Percentiles rank a stretch among this genome's conserved stretches.
phyloP scores from a whole-genome alignment of 257 asterid genomes.

The Gardenia jasminoides region DNA sequence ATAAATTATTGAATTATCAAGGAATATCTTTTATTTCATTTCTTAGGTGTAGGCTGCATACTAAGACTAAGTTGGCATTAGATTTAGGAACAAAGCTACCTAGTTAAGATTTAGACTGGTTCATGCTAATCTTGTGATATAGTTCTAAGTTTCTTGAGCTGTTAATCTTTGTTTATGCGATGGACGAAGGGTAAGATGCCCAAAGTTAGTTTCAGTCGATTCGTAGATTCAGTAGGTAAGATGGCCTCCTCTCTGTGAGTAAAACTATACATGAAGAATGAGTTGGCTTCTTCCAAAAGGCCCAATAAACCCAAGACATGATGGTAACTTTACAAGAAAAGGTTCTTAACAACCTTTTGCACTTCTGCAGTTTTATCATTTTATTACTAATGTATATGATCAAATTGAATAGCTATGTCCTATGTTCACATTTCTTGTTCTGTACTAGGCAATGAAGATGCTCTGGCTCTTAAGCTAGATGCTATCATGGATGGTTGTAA shows the following conservation, averaged over 20 bases:
- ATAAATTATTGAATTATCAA: too few relatives aligned
- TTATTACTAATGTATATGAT: background rate
- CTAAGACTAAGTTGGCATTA: background rate
- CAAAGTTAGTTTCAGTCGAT: background rate
- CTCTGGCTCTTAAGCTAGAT: slow-evolving; percentile 16
- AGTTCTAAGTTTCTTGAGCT: background rate
- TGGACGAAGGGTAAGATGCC: background rate
- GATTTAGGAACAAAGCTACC: background rate
- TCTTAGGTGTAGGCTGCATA: too few relatives aligned
- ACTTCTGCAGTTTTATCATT: background rate
- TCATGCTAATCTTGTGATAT: background rate
- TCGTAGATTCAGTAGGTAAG: background rate
- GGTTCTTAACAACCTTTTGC: background rate
- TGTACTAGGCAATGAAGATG: slow-evolving; percentile 21
- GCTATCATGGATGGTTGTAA: slow-evolving; percentile 18
- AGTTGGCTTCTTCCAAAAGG: background rate
- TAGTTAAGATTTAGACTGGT: background rate
- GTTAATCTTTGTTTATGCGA: background rate
- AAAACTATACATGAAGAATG: background rate
- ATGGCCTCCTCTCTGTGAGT: background rate
- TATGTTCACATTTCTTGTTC: background rate
- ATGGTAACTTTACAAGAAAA: background rate
- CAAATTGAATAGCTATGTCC: background rate
- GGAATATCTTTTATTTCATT: too few relatives aligned
- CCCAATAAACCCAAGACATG: background rate